Percentiles rank a stretch among this genome's conserved stretches.
Conservation (phyloP, 1,284 basidiomycete genomes). For the Tremellales sp. region DNA sequence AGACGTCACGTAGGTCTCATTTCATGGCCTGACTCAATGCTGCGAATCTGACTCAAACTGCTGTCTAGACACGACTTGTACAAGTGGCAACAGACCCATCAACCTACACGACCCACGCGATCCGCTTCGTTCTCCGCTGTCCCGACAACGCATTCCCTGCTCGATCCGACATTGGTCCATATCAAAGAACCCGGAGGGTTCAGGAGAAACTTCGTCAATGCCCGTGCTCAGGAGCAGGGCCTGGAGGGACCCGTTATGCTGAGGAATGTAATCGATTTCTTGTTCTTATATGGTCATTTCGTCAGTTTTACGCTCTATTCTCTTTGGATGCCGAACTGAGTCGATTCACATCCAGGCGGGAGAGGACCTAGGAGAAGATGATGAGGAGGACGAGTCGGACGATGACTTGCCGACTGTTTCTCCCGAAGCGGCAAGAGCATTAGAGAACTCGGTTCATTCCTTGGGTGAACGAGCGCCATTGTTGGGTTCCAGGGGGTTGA, state of each 20-base stretch:
- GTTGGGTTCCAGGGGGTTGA: constrained; percentile 26
- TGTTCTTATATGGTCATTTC: constrained; percentile 90
- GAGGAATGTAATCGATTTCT: constrained; percentile 86
- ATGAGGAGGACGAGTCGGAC: constrained; percentile 57
- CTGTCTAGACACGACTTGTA: constrained; percentile 78
- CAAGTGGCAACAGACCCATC: constrained; percentile 82
- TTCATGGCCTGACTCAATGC: constrained; percentile 1
- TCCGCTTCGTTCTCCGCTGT: constrained; percentile 66
- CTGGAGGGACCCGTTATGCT: constrained; percentile 62
- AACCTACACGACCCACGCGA: constrained; percentile 55
- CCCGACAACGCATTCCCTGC: constrained; percentile 54
- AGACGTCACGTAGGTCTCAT: constrained; percentile 74
- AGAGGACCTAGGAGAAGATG: constrained; percentile 86
- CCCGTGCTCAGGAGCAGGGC: constrained; percentile 66
- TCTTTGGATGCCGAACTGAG: background rate
- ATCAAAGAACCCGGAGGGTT: constrained; percentile 93
- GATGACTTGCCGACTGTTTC: constrained; percentile 24
- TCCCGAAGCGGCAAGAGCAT: constrained; percentile 48
- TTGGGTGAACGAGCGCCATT: constrained; percentile 41
- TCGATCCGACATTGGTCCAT: constrained; percentile 73
- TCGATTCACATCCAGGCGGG: constrained; percentile 61
- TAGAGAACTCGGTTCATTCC: too few relatives aligned
- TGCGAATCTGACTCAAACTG: constrained; percentile 6
- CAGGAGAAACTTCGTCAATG: constrained; percentile 74
- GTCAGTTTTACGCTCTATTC: constrained; percentile 54